Evolutionary conservation across 495 filamentous ascomycete species (phyloP), one percentile per base, ranked within the genome.

Genomic region (Penicillium manginii): DNA sequence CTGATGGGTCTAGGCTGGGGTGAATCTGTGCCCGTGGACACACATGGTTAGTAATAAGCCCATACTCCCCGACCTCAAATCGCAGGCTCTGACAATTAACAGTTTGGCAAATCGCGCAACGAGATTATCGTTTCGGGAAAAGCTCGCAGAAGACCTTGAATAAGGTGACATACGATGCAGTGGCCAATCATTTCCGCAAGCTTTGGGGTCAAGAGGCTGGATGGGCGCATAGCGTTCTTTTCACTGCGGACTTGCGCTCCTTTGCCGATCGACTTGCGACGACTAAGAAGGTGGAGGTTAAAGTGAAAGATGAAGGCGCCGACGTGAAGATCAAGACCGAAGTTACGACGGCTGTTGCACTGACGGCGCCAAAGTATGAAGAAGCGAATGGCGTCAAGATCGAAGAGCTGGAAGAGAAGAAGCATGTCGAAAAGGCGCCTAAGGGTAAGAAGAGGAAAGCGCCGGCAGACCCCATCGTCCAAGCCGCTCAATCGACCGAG

Each of bases 1-100:
- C 73, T 99, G 37, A 96, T 99, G 91, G 96, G 94, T 12, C 77
- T 99, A 5, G 93, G 93, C n/a, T 98, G 96, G 92, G 86, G 89
- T 7, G 94, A 97, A 70, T 85, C 92, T 5, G 92, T 99, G 2
- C 94, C 94, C 2, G 88, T 99, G 29, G 94, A 99, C 74, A 99
- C 94, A 3, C 94, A 99, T 80, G 87, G 84, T 87, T 63, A 74
- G 82, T 64, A 29, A 5, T 29, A 39, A 17, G 0, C 2, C 40
- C 18, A n/a, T 12, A 11, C 35, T 33, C 45, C 31, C 37, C 45
- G 47, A 39, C 54, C 26, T 17, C 40, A 9, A 50, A 10, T 43
- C 55, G 29, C 50, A 42, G 0, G 15, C 15, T 17, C 40, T 43
- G 52, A 61, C 29, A 22, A 26, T 23, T 9, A 17, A 32, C 63